These are phyloP conservation scores for slime mould (Dictyostelium discoideum) DNA, from an alignment of 78 protist genomes.

Conservation along the genomic window DNA sequence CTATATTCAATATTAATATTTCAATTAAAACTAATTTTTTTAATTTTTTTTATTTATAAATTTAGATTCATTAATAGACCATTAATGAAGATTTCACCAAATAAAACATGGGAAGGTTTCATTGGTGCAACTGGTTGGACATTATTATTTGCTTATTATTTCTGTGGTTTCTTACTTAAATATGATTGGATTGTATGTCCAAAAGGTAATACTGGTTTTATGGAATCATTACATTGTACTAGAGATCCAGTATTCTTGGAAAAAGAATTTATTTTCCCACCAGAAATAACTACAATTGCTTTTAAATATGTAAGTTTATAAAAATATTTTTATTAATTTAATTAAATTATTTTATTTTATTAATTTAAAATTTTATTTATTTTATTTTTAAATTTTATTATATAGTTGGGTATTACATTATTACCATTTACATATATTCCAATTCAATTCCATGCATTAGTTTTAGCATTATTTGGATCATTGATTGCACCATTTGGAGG, in stretches of 20 bases:
- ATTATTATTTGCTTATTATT: conserved; percentile 83
- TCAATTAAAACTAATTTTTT: neutral
- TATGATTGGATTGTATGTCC: conserved; percentile 65
- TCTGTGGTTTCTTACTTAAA: conserved; percentile 58
- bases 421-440: conserved; percentile 65
- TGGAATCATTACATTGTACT: conserved; percentile 53
- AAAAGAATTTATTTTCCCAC: conserved; percentile 56
- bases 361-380: neutral
- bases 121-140: conserved; percentile 94
- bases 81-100: conserved; percentile 95
- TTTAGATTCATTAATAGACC: conserved; percentile 76
- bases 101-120: conserved; percentile 98
- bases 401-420: conserved; percentile 42
- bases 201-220: conserved; percentile 53
- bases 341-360: neutral
- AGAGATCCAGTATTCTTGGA: conserved; percentile 56
- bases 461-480: conserved; percentile 92
- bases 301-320: conserved; percentile 32
- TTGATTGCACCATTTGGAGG: conserved; percentile 98
- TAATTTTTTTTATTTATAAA: neutral
- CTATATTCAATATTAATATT: too few relatives aligned
- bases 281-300: conserved; percentile 19
- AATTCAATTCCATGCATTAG: conserved; percentile 87
- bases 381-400: too few relatives aligned
- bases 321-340: neutral